Evolutionary conservation across 2,329 filamentous ascomycete species (phyloP).

Genomic region (Cercospora brassicicola): DNA sequence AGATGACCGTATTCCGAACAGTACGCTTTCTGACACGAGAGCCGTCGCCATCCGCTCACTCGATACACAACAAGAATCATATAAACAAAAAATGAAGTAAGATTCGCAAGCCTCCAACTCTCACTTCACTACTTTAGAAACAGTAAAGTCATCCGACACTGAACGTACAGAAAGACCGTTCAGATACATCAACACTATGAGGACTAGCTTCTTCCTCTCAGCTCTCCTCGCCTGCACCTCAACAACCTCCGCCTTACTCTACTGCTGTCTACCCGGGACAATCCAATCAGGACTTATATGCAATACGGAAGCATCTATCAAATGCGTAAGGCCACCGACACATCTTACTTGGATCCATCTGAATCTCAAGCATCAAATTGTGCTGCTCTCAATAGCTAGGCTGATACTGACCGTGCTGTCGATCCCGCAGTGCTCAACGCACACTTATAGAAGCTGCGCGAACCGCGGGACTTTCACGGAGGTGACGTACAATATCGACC

Average conservation of each 20-base stretch:
- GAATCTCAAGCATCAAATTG: no score
- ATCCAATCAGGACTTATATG: neutral
- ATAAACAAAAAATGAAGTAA: neutral
- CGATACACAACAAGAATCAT: neutral
- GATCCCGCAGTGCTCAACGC: neutral
- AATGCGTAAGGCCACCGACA: neutral
- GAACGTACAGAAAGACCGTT: no score
- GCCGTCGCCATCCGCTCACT: neutral
- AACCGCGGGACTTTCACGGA: neutral
- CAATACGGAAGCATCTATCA: neutral
- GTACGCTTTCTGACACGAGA: neutral
- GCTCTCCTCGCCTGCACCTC: neutral
- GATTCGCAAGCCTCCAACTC: neutral
- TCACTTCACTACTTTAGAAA: neutral
- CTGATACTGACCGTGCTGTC: no score
- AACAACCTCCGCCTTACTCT: neutral
- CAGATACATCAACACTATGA: neutral
- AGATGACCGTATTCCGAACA: neutral
- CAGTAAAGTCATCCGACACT: no score
- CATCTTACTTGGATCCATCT: neutral
- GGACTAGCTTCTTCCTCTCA: fast-evolving
- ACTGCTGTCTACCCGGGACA: neutral
- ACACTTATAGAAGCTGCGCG: neutral
- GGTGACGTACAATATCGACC: neutral
- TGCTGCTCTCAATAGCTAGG: no score